Conservation (phyloP, 179 eudicot species). For the Amaranthus tricolor region DNA sequence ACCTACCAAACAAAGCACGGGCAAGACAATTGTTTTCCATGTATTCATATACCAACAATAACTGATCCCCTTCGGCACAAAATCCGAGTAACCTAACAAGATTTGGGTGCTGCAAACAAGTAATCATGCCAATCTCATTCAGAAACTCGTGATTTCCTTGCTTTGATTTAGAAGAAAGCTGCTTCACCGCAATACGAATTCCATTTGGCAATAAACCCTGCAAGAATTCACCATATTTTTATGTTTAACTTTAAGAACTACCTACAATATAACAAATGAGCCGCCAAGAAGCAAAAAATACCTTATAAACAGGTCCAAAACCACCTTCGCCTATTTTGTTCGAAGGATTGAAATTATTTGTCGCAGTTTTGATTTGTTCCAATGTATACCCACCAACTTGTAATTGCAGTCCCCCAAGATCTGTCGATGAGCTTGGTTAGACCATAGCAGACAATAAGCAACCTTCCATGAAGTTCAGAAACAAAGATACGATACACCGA, state of each 20-base stretch:
- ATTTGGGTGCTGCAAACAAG: slow-evolving; percentile 75
- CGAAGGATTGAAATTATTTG: slow-evolving; percentile 51
- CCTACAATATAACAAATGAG: neutral
- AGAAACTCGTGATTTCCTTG: slow-evolving; percentile 82
- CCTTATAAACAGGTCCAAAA: slow-evolving; percentile 82
- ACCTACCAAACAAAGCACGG: slow-evolving; percentile 51
- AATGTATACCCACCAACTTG: slow-evolving; percentile 39
- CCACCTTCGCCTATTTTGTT: slow-evolving; percentile 91
- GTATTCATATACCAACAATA: slow-evolving; percentile 64
- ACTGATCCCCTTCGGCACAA: slow-evolving; percentile 65
- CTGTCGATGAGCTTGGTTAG: slow-evolving; percentile 17
- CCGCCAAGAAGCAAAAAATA: slow-evolving; percentile 15
- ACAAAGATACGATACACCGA: too few species aligned
- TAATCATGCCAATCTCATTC: slow-evolving; percentile 81
- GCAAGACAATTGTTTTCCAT: slow-evolving; percentile 80
- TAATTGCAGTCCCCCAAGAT: slow-evolving; percentile 21
- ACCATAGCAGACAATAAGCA: too few species aligned
- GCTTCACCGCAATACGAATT: slow-evolving; percentile 64
- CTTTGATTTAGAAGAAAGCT: slow-evolving; percentile 64
- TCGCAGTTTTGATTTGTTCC: slow-evolving; percentile 65
- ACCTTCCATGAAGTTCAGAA: too few species aligned
- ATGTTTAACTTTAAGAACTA: neutral
- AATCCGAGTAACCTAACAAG: slow-evolving; percentile 82
- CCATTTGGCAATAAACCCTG: slow-evolving; percentile 69
- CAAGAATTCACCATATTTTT: slow-evolving; percentile 21